Base-by-base conservation (phyloP, 2,329 filamentous ascomycete species). In the Fusarium humuli region DNA sequence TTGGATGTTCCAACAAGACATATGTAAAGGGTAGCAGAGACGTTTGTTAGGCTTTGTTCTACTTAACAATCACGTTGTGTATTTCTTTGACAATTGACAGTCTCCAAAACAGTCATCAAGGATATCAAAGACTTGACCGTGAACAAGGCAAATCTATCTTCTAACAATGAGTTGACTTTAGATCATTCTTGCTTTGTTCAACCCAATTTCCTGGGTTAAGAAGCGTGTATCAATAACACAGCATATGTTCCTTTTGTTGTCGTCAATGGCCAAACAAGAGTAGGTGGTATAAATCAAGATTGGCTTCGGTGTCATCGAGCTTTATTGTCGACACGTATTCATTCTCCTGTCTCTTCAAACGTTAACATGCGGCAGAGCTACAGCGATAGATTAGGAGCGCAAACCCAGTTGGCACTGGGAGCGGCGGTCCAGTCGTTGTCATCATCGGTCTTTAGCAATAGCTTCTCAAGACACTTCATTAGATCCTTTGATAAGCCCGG, bases 1-100 rank as follows among this genome's bases (percentile, higher is more conserved):
- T 37, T 73, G 13, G 59, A 75, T 34, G 61, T 64, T 14, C 50
- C 69, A 9, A 45, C 47, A 10, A 62, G 56, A 20, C 53, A 49
- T 53, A 56, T 61, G 25, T 76, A 25, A 52, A 11, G 14, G n/a
- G 49, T 2, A n/a, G 12, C 8, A 16, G 37, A 73, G 20, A 20
- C 11, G 9, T 7, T 40, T 18, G 4, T 10, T 9, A 22, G 16
- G 30, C 8, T 16, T 23, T 27, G n/a, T 61, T 55, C 30, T 9
- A 20, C 11, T 40, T 16, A 41, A 53, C 10, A 40, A 49, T 37
- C 9, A 16, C 12, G 16, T 18, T 25, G 22, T 22, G 10, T 29
- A 18, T 52, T 14, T 9, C 20, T n/a, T 41, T 42, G 23, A 40
- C 14, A 27, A 20, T 40, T 23, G 32, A 14, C 18, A 37, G n/a